These are phyloP conservation scores for Erythrophleum ivorense DNA, from an alignment of 331 rosid genomes.

Conservation along the genomic window DNA sequence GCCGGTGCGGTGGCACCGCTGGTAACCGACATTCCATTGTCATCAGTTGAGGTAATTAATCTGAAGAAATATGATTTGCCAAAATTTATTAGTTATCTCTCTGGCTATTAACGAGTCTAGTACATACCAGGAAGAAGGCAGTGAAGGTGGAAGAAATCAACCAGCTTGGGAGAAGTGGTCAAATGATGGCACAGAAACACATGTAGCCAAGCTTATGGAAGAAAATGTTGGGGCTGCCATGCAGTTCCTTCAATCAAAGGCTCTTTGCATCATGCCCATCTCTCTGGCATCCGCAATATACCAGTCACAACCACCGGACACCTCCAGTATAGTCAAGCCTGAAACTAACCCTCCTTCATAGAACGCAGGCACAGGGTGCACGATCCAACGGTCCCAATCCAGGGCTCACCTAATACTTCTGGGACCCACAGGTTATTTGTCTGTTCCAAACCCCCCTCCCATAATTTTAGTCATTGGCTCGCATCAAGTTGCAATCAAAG, in stretches of 20 bases:
- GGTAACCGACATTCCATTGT: conserved; percentile 92
- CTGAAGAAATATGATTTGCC: conserved; percentile 29
- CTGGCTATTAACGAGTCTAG: conserved; percentile 6
- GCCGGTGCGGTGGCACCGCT: conserved; percentile 99
- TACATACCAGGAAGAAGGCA: conserved; percentile 75
- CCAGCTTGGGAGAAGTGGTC: conserved; percentile 99
- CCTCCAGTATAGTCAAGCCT: conserved; percentile 81
- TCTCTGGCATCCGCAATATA: conserved; percentile 93
- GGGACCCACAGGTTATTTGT: conserved; percentile 64
- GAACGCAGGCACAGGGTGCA: conserved; percentile 43
- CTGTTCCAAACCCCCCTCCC: conserved; percentile 57
- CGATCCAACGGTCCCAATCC: conserved; percentile 35
- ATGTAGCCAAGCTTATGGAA: conserved; percentile 97
- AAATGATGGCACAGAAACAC: conserved; percentile 88
- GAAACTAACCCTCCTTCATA: conserved; percentile 88
- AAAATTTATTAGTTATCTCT: not conserved
- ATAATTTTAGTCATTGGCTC: conserved; percentile 53
- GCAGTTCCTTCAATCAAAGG: conserved; percentile 97
- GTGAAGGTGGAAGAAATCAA: conserved; percentile 84
- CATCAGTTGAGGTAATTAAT: conserved; percentile 85
- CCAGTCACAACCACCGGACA: conserved; percentile 90
- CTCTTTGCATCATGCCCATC: conserved; percentile 97
- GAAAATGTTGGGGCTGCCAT: conserved; percentile 95
- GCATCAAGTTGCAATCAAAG: conserved; percentile 90
- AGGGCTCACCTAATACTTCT: conserved; percentile 53